Conservation (phyloP, 306 rosid genomes). For the Pterocarpus macrocarpus region DNA sequence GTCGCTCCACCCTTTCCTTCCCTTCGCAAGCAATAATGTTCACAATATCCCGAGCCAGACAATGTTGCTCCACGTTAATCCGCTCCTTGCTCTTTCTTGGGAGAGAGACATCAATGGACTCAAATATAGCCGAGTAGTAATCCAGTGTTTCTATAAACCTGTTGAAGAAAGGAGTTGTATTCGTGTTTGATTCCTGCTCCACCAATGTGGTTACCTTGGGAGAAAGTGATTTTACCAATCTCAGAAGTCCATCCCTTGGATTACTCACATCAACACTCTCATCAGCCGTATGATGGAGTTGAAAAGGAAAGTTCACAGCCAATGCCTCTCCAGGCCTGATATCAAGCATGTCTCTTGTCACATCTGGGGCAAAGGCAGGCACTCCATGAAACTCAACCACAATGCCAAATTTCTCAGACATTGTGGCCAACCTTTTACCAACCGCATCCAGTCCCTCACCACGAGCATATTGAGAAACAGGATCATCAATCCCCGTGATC, state of each 20-base stretch:
- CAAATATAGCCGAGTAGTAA: constrained; percentile 81
- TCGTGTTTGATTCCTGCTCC: constrained; percentile 94
- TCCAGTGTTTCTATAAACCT: constrained; percentile 77
- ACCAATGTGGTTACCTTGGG: constrained; percentile 80
- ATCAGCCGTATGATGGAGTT: constrained; percentile 91
- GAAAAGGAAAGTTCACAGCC: constrained; percentile 86
- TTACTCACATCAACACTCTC: constrained; percentile 83
- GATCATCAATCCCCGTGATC: constrained; percentile 89
- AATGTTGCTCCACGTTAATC: constrained; percentile 85
- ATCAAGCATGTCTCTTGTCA: constrained; percentile 76
- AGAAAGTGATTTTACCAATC: constrained; percentile 76
- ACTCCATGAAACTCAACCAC: constrained; percentile 78
- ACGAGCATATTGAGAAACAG: constrained; percentile 70
- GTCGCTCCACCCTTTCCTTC: constrained; percentile 79
- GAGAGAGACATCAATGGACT: constrained; percentile 75
- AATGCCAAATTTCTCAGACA: constrained; percentile 68
- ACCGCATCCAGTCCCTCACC: constrained; percentile 78
- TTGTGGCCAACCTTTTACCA: constrained; percentile 56
- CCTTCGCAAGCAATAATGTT: constrained; percentile 88
- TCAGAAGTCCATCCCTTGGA: constrained; percentile 79
- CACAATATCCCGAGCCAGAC: constrained; percentile 82
- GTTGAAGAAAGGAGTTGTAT: constrained; percentile 82
- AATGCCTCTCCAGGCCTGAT: constrained; percentile 81
- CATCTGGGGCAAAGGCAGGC: constrained; percentile 68
- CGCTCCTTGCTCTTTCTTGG: constrained; percentile 69